phyloP scores from a whole-genome alignment of 306 rosid genomes.

The Prunus persica region DNA sequence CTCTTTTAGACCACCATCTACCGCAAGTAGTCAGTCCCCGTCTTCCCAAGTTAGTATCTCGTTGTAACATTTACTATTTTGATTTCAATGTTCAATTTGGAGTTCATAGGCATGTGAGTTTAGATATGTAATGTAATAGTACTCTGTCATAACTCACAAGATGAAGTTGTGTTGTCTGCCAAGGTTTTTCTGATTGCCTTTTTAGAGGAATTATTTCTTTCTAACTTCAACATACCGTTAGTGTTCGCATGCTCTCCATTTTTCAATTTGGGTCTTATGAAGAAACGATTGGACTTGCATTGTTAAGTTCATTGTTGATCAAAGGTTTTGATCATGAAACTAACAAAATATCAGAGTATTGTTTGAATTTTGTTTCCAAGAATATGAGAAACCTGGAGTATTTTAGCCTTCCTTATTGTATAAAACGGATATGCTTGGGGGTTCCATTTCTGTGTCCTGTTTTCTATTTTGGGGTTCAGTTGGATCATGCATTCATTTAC shows the following conservation, averaged over 20 bases:
- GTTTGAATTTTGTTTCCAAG: neutral
- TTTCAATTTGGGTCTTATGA: neutral
- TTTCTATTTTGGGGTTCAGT: neutral
- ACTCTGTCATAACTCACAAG: neutral
- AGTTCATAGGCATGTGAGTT: neutral
- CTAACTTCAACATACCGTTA: neutral
- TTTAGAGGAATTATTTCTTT: neutral
- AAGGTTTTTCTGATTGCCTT: neutral
- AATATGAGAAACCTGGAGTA: neutral
- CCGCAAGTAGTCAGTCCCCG: constrained; percentile 51
- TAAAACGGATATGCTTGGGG: neutral
- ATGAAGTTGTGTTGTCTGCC: neutral
- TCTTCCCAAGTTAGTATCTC: constrained; percentile 70
- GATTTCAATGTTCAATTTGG: neutral
- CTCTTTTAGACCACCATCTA: constrained; percentile 64
- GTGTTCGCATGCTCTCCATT: neutral
- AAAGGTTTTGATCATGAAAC: neutral
- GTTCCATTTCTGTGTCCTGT: neutral
- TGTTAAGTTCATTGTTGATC: neutral
- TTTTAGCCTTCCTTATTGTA: neutral
- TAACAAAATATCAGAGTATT: neutral
- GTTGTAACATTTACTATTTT: neutral
- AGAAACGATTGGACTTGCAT: neutral
- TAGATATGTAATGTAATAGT: neutral
- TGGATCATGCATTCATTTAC: neutral